Conservation (phyloP, 1,284 basidiomycete genomes). For the Moesziomyces sp. region DNA sequence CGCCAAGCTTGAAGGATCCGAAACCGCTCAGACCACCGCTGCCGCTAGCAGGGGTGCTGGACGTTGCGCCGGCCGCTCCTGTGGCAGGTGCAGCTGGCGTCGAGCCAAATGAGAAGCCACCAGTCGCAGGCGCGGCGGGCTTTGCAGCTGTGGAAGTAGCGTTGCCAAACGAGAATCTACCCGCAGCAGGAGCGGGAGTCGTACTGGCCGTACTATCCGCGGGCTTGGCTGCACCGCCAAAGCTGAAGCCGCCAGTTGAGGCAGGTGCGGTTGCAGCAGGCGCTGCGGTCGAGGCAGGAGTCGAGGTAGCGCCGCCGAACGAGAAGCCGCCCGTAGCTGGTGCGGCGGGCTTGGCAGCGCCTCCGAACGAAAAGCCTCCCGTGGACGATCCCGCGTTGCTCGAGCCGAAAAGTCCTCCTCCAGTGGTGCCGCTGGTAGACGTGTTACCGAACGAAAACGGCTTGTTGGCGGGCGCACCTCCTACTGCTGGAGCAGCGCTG, state of each 20-base stretch:
- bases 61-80: conserved; percentile 15
- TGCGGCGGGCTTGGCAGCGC: conserved; percentile 36
- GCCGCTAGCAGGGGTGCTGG: conserved; percentile 3
- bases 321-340: conserved; percentile 47
- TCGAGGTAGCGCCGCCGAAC: conserved; percentile 37
- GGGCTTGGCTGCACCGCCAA: conserved; percentile 29
- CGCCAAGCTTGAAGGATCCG: conserved; percentile 42
- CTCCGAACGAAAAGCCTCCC: conserved; percentile 47
- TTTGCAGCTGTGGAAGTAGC: conserved; percentile 38
- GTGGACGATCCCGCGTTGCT: conserved; percentile 12
- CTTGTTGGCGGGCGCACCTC: conserved; percentile 19
- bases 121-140: conserved; percentile 53
- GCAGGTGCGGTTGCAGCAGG: conserved; percentile 12
- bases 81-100: conserved; percentile 24
- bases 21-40: conserved; percentile 24
- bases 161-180: conserved; percentile 48
- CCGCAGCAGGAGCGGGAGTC: conserved; percentile 39
- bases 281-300: conserved; percentile 44
- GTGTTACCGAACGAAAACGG: conserved; percentile 42
- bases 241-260: conserved; percentile 40
- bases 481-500: conserved; percentile 11
- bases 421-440: conserved; percentile 7
- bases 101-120: conserved; percentile 42
- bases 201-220: conserved; percentile 20
- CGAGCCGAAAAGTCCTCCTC: conserved; percentile 32